Conservation (phyloP, 257 asterid species). For the Echites panduratus region DNA sequence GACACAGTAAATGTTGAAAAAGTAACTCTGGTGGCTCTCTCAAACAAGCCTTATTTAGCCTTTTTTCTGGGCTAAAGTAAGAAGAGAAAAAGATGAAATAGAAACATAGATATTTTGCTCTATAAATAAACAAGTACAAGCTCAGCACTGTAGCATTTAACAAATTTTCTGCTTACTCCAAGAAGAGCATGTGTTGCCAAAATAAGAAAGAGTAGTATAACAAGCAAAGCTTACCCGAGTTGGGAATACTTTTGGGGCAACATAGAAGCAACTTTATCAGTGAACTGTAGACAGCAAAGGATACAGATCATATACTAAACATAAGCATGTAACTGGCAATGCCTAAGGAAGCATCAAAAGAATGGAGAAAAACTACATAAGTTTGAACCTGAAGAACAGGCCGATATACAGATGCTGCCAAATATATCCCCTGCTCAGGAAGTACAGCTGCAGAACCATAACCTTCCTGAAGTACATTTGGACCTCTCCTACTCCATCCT, state of each 20-base stretch:
- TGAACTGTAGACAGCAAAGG: conserved; percentile 56
- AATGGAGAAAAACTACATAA: neutral
- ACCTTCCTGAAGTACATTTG: conserved; percentile 93
- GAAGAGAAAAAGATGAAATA: neutral
- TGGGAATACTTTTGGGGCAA: conserved; percentile 91
- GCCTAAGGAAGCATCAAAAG: neutral
- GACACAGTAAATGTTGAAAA: neutral
- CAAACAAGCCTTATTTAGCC: neutral
- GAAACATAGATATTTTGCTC: neutral
- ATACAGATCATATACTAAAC: conserved; percentile 11
- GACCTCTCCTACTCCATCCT: conserved; percentile 85
- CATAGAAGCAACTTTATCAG: conserved; percentile 87
- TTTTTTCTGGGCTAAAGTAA: neutral
- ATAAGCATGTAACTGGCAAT: neutral
- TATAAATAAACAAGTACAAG: neutral
- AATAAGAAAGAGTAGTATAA: neutral
- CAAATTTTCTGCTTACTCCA: neutral
- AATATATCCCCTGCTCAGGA: conserved; percentile 95
- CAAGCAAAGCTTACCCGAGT: conserved; percentile 64
- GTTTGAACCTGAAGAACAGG: conserved; percentile 87
- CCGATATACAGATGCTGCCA: conserved; percentile 92
- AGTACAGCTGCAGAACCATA: conserved; percentile 87
- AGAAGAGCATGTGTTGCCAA: neutral
- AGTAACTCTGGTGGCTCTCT: neutral
- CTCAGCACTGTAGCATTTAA: neutral